A percentile compares a stretch with the other conserved stretches of the same genome.
These are phyloP conservation scores for Solanum lignicaule DNA, from an alignment of 257 asterid species.

Conservation along the genomic window DNA sequence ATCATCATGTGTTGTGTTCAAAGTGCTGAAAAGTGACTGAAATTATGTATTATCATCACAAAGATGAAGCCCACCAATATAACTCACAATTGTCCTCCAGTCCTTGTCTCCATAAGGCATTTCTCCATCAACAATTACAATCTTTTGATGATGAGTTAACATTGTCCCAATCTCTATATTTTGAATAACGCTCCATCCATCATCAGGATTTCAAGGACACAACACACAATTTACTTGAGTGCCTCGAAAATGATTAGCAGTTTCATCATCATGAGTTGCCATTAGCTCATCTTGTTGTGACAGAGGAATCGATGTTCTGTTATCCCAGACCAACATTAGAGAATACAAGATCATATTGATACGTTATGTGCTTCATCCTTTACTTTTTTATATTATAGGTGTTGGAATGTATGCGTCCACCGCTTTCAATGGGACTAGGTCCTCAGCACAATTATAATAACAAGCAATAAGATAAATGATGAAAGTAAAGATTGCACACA, in stretches of 20 bases:
- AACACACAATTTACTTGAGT: conserved; percentile 6
- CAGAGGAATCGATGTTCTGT: neutral
- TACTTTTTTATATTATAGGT: too few species aligned
- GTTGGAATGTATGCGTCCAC: too few species aligned
- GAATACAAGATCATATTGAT: too few species aligned
- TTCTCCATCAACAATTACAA: conserved; percentile 1
- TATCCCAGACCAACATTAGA: neutral
- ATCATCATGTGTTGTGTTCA: neutral
- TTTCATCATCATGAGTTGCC: conserved; percentile 3
- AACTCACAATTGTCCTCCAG: conserved; percentile 6
- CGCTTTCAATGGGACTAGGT: too few species aligned
- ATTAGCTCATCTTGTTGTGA: neutral
- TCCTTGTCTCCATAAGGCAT: neutral
- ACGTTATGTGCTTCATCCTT: too few species aligned
- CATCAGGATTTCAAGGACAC: conserved; percentile 8
- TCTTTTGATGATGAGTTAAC: neutral
- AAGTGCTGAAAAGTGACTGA: conserved; percentile 1
- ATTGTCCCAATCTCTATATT: neutral
- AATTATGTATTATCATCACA: neutral
- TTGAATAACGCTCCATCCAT: conserved; percentile 6
- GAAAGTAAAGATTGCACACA: too few species aligned
- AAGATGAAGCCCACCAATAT: neutral
- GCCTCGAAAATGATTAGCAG: neutral
- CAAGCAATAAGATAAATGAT: too few species aligned
- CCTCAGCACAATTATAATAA: too few species aligned